These are phyloP conservation scores for Neofusicoccum umdonicola DNA, from an alignment of 2,329 filamentous ascomycete genomes.

Conservation along the genomic window DNA sequence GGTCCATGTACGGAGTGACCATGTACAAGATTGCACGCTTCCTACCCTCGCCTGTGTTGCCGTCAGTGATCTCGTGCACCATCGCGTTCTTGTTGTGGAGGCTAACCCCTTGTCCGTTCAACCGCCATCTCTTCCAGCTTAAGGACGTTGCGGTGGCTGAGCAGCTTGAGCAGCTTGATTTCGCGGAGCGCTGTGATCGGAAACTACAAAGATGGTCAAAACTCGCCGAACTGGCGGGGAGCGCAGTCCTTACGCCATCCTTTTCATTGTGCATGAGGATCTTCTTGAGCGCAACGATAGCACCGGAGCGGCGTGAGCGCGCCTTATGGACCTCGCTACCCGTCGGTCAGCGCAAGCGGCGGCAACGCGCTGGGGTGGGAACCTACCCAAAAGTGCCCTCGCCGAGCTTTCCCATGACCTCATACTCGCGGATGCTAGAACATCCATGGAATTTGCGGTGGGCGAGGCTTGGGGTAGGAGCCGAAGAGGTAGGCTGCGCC, in stretches of 20 bases:
- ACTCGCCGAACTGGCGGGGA: conserved; percentile 14
- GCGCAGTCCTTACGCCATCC: conserved; percentile 65
- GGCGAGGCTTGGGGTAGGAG: conserved; percentile 52
- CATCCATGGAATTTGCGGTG: conserved; percentile 72
- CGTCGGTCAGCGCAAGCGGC: neutral
- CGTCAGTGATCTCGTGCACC: conserved; percentile 58
- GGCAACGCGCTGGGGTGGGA: conserved; percentile 11
- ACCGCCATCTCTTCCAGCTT: conserved; percentile 94
- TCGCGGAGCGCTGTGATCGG: conserved; percentile 97
- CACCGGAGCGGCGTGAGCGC: conserved; percentile 69
- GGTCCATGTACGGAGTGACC: conserved; percentile 98
- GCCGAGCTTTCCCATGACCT: conserved; percentile 78
- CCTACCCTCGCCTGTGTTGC: conserved; percentile 49
- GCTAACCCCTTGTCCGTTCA: conserved; percentile 64
- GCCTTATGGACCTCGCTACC: conserved; percentile 85
- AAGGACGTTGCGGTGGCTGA: conserved; percentile 88
- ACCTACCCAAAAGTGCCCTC: conserved; percentile 90
- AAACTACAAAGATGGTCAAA: conserved; percentile 54
- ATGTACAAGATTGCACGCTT: conserved; percentile 88
- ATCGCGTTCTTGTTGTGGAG: conserved; percentile 41
- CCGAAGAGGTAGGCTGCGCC: conserved; percentile 20
- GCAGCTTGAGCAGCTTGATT: conserved; percentile 92
- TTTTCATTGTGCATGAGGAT: conserved; percentile 99
- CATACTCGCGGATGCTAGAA: conserved; percentile 77
- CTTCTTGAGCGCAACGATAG: conserved; percentile 88